Evolutionary conservation across 2,329 filamentous ascomycete genomes (phyloP).

Genomic region (Myriosclerotinia duriaeana): DNA sequence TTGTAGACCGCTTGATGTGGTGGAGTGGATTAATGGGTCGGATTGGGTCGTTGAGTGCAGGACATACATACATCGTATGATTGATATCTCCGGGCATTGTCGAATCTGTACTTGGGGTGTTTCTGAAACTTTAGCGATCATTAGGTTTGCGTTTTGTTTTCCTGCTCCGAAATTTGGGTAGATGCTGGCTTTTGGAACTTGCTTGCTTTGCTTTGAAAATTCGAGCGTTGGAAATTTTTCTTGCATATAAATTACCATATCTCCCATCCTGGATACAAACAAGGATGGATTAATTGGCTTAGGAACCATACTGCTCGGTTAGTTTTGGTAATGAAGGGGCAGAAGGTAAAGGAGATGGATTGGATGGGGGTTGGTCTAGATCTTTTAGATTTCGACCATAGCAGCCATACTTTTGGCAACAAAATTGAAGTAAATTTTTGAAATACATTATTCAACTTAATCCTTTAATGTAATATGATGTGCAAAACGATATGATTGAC

Average conservation of each 20-base stretch:
- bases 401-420: constrained; percentile 13
- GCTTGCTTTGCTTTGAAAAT: background rate
- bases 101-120: constrained; percentile 27
- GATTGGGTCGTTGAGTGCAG: background rate
- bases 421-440: constrained; percentile 16
- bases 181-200: background rate
- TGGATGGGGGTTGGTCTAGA: background rate
- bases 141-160: constrained; percentile 5
- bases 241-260: constrained; percentile 6
- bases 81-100: too few species aligned
- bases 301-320: background rate
- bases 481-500: too few species aligned
- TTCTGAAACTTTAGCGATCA: constrained; percentile 24
- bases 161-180: too few species aligned
- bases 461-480: too few species aligned
- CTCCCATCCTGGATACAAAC: background rate
- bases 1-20: constrained; percentile 42
- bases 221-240: background rate
- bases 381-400: background rate
- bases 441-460: background rate
- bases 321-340: constrained; percentile 14
- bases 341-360: background rate
- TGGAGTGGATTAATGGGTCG: background rate
- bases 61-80: background rate
- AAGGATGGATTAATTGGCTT: background rate